Evolutionary conservation across 768 basidiomycete species (phyloP), one percentile per base, ranked within the genome.

Genomic region (Amanita jacksonii): DNA sequence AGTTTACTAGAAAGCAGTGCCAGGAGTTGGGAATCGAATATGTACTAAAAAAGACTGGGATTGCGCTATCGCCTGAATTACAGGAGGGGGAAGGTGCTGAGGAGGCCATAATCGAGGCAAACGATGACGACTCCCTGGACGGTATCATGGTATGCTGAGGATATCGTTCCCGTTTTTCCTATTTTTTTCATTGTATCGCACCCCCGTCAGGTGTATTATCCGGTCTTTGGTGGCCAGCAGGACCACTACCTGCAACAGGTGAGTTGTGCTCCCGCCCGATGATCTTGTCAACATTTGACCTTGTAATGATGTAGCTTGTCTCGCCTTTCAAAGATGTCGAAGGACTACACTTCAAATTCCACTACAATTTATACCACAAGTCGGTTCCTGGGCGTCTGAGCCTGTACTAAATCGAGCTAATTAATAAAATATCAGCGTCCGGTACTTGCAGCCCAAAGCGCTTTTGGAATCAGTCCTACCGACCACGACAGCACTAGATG

Each of bases 161-260:
- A 23, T 19, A 15, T 27, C 20, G 37, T 5, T 38, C 45, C 41
- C 38, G 44, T 15, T 33, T 13, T 15, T 15, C 19, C 16, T 20
- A 15, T 6, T 32, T 38, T 25, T n/a, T 46, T 40, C 16, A 27
- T 24, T 38, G n/a, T n/a, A n/a, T n/a, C n/a, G n/a, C n/a, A n/a
- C n/a, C n/a, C n/a, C n/a, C n/a, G n/a, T n/a, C n/a, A 91, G 89
- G 87, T 93, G 8, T 96, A 97, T 63, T 99, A 89, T 64, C 96
- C 96, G 1, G 94, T 97, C 51, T 96, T 88, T 55, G 94, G 94
- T 18, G 77, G 70, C 27, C 80, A 79, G 49, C 89, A 90, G 82
- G 96, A 97, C 58, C 90, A 94, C 57, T 99, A 99, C 61, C 69
- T 99, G 44, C 96, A 99, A 62, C 94, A 97, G 69, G 85, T 81